These are phyloP conservation scores for Gracilaria domingensis DNA, from an alignment of 23 red algal genomes.

Conservation along the genomic window DNA sequence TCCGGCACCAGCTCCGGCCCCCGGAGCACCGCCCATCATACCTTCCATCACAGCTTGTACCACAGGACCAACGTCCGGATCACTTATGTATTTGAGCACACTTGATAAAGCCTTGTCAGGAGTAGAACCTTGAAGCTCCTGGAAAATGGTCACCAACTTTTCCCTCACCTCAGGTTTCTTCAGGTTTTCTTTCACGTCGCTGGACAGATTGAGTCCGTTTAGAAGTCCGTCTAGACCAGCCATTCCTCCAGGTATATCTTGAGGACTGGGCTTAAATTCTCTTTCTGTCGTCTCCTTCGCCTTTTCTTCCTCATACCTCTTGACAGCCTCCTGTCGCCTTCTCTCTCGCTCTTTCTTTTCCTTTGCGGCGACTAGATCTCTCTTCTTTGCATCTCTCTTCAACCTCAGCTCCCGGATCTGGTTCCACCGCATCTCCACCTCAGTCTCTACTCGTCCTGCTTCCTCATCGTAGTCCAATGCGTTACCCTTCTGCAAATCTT, in stretches of 20 bases:
- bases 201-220: constrained; percentile 40
- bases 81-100: constrained; percentile 57
- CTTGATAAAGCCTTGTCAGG: constrained; percentile 41
- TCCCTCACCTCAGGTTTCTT: constrained; percentile 56
- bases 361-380: constrained; percentile 10
- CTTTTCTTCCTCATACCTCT: constrained; percentile 63
- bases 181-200: constrained; percentile 57
- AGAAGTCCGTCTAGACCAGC: constrained; percentile 28
- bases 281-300: not conserved
- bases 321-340: constrained; percentile 10
- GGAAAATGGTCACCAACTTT: constrained; percentile 54
- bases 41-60: constrained; percentile 36
- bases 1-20: not conserved
- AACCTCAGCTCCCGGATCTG: constrained; percentile 52
- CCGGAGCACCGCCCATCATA: constrained; percentile 57
- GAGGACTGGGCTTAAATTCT: not conserved
- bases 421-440: constrained; percentile 53
- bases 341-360: constrained; percentile 46
- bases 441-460: constrained; percentile 34
- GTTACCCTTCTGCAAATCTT: constrained; percentile 63
- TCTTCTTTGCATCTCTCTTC: constrained; percentile 47
- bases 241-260: not conserved
- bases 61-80: constrained; percentile 70
- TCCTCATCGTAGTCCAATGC: constrained; percentile 66
- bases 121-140: constrained; percentile 23